phyloP scores from a whole-genome alignment of 228 moss, liverwort and hornwort genomes.

The Sphagnum fallax region DNA sequence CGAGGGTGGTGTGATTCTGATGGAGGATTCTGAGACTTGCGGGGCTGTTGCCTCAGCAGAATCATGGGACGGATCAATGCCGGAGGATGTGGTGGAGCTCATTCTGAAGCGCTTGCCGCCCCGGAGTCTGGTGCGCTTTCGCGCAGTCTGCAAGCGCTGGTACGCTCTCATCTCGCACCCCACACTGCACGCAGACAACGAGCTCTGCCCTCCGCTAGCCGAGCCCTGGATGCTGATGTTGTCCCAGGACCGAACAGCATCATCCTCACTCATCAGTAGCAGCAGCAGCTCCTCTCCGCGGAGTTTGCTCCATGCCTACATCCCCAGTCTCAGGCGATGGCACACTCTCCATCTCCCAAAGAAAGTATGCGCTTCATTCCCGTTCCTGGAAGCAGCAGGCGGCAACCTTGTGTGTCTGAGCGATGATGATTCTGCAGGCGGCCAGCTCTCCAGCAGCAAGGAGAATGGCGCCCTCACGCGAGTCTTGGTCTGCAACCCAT shows the following conservation, averaged over 20 bases:
- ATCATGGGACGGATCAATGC: constrained; percentile 3
- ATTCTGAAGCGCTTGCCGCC: constrained; percentile 9
- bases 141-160: constrained; percentile 7
- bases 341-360: constrained; percentile 9
- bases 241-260: neutral
- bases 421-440: neutral
- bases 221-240: constrained; percentile 11
- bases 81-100: constrained; percentile 10
- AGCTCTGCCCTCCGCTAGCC: constrained; percentile 1
- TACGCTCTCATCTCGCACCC: constrained; percentile 5
- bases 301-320: constrained; percentile 3
- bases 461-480: neutral
- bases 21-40: neutral
- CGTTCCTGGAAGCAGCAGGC: constrained; percentile 7
- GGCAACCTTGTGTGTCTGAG: constrained; percentile 8
- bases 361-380: neutral
- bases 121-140: constrained; percentile 4
- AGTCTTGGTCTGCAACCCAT: constrained; percentile 9
- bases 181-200: neutral
- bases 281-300: neutral
- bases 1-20: neutral
- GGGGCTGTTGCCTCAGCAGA: neutral
- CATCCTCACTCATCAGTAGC: too few species aligned
- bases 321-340: constrained; percentile 2
- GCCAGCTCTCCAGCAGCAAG: neutral